phyloP scores from a whole-genome alignment of 768 basidiomycete species.

The Cantharellus anzutake region DNA sequence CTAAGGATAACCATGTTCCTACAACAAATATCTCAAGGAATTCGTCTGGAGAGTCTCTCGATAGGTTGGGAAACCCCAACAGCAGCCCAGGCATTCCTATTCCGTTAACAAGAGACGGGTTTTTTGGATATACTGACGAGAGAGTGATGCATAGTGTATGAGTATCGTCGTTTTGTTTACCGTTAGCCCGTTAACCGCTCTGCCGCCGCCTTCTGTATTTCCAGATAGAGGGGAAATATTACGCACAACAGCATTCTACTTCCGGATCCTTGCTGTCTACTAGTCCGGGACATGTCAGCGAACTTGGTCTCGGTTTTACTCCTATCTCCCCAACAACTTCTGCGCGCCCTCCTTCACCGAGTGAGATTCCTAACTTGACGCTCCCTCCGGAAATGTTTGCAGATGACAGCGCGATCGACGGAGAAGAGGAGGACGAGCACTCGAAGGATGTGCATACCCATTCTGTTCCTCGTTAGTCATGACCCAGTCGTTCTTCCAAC shows the following conservation, averaged over 20 bases:
- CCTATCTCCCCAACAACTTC: neutral
- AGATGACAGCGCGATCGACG: neutral
- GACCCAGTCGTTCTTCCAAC: slow-evolving; percentile 6
- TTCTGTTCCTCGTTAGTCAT: neutral
- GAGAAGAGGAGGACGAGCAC: neutral
- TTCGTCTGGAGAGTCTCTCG: too few relatives aligned
- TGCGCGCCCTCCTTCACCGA: neutral
- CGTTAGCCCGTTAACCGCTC: neutral
- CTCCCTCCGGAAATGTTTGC: slow-evolving; percentile 2
- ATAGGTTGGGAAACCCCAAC: neutral
- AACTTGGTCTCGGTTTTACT: neutral
- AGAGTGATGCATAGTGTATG: slow-evolving; percentile 33
- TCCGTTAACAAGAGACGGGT: slow-evolving; percentile 31
- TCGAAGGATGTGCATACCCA: neutral
- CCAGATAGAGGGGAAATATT: slow-evolving; percentile 52
- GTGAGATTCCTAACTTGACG: neutral
- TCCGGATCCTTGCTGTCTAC: neutral
- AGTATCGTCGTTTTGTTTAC: neutral
- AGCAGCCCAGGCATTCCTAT: slow-evolving; percentile 2
- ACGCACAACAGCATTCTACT: slow-evolving; percentile 34
- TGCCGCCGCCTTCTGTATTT: too few relatives aligned
- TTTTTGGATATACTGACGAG: slow-evolving; percentile 66
- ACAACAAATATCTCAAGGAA: too few relatives aligned
- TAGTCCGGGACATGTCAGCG: slow-evolving; percentile 19
- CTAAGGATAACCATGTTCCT: too few relatives aligned